Evolutionary conservation across 768 basidiomycete species (phyloP).

Genomic region (Terana coerulea): DNA sequence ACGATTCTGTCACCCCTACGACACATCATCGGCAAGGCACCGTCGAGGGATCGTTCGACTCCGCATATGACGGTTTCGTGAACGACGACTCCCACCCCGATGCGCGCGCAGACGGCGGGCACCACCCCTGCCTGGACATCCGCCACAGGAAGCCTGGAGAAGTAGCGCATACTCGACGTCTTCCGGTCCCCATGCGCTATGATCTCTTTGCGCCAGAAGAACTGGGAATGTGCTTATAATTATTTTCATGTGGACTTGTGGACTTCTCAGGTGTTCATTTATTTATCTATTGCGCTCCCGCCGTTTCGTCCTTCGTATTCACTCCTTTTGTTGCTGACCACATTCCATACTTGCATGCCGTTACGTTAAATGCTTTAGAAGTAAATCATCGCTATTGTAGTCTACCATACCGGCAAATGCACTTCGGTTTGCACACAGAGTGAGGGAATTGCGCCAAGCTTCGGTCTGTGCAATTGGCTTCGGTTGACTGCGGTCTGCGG

Average conservation of each 20-base stretch:
- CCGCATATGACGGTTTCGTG: constrained; percentile 15
- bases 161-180: constrained; percentile 16
- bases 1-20: constrained; percentile 7
- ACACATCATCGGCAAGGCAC: neutral
- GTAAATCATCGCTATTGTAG: constrained; percentile 9
- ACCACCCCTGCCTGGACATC: neutral
- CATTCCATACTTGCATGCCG: neutral
- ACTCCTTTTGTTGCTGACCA: neutral
- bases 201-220: neutral
- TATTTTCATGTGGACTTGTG: neutral
- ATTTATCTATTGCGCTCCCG: neutral
- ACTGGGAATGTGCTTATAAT: constrained; percentile 3
- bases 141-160: constrained; percentile 11
- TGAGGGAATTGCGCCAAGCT: too few species aligned
- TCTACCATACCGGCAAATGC: neutral
- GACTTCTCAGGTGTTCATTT: neutral
- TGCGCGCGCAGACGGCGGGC: neutral
- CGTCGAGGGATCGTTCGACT: constrained; percentile 7
- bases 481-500: neutral
- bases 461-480: too few species aligned
- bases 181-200: constrained; percentile 12
- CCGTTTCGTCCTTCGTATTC: neutral
- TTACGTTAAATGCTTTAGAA: constrained; percentile 7
- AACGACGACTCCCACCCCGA: constrained; percentile 7
- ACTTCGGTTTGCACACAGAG: too few species aligned